Percentiles rank a stretch among this genome's conserved stretches.
Conservation (phyloP, 306 rosid species). For the Hippophae rhamnoides region DNA sequence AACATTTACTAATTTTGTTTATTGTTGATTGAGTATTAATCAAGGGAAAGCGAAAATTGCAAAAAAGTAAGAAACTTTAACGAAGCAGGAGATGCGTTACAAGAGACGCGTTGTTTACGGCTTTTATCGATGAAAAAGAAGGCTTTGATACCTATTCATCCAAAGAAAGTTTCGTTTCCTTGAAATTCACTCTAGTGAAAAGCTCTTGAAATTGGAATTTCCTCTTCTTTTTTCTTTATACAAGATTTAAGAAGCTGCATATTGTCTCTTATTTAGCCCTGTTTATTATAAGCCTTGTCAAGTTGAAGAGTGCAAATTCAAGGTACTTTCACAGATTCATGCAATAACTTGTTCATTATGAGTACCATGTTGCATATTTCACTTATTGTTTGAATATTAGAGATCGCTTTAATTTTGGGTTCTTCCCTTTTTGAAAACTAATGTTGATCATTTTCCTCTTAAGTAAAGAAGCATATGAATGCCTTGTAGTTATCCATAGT, state of each 20-base stretch:
- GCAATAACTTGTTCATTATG: constrained; percentile 13
- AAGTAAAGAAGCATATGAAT: too few relatives aligned
- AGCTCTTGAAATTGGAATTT: constrained; percentile 33
- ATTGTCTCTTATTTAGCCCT: constrained; percentile 6
- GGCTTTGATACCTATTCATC: constrained; percentile 66
- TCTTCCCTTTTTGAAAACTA: constrained; percentile 5
- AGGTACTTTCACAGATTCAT: constrained; percentile 32
- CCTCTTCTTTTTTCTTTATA: not conserved
- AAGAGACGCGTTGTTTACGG: too few relatives aligned
- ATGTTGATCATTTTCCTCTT: not conserved
- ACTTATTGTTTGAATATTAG: not conserved
- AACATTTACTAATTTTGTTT: too few relatives aligned
- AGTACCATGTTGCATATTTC: constrained; percentile 6
- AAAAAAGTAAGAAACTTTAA: constrained; percentile 1
- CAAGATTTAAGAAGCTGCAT: constrained; percentile 28
- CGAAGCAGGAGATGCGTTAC: too few relatives aligned
- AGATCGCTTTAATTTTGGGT: not conserved
- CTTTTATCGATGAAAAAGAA: constrained; percentile 1
- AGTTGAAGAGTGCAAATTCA: constrained; percentile 16
- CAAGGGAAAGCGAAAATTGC: not conserved
- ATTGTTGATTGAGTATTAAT: too few relatives aligned
- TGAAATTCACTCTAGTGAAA: constrained; percentile 34
- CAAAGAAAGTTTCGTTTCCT: constrained; percentile 33
- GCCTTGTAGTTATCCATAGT: too few relatives aligned
- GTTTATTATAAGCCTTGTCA: constrained; percentile 2